Conservation (phyloP, 495 filamentous ascomycete genomes). For the Aspergillus egyptiacus region DNA sequence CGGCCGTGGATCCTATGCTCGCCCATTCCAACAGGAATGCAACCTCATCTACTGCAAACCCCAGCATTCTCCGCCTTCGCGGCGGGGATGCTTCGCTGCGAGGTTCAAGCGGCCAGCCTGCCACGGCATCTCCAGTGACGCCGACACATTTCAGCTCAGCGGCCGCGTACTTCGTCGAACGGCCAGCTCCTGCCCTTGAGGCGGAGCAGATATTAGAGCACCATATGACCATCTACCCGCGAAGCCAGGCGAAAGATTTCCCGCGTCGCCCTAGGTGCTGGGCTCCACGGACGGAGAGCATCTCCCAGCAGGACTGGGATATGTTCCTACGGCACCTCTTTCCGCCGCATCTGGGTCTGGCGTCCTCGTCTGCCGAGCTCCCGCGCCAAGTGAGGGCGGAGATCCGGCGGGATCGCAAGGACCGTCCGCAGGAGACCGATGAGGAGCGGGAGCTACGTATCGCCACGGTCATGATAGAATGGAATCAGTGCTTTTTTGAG, state of each 20-base stretch:
- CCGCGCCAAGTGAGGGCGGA: slow-evolving; percentile 38
- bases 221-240: slow-evolving; percentile 40
- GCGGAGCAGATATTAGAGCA: slow-evolving; percentile 29
- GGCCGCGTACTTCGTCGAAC: slow-evolving; percentile 40
- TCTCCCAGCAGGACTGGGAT: slow-evolving; percentile 47
- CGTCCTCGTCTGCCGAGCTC: slow-evolving; percentile 35
- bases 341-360: slow-evolving; percentile 35
- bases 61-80: slow-evolving; percentile 14
- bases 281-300: slow-evolving; percentile 32
- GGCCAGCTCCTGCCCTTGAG: slow-evolving; percentile 26
- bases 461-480: slow-evolving; percentile 41
- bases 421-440: slow-evolving; percentile 38
- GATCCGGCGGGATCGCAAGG: slow-evolving; percentile 39
- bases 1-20: slow-evolving; percentile 38
- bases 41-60: slow-evolving; percentile 15
- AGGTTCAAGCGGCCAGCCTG: slow-evolving; percentile 11
- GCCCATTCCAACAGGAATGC: slow-evolving; percentile 20
- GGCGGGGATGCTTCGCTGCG: slow-evolving; percentile 16
- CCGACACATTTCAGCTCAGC: slow-evolving; percentile 40
- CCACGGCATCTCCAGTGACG: slow-evolving; percentile 7
- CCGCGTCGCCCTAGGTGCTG: slow-evolving; percentile 42
- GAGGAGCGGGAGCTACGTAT: slow-evolving; percentile 38
- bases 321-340: slow-evolving; percentile 46
- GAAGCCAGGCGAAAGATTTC: slow-evolving; percentile 43
- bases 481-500: slow-evolving; percentile 49